Percentiles rank a stretch among this genome's conserved stretches.
phyloP scores from a whole-genome alignment of 202 grass and related monocot species.

The Zizania palustris region DNA sequence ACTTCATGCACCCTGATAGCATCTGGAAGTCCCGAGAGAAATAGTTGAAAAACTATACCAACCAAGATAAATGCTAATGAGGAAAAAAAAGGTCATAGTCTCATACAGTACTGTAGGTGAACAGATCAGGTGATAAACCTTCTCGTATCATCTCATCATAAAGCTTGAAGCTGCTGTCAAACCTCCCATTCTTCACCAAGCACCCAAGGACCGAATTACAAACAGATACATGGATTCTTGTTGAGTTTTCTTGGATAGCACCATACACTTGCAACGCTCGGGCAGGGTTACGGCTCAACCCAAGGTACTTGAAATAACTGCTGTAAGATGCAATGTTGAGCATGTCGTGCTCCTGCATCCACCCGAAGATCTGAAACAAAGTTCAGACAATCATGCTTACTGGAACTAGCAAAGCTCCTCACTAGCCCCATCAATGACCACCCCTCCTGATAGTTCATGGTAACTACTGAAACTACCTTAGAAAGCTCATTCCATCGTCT shows the following conservation, averaged over 20 bases:
- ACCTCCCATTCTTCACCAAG: constrained; percentile 76
- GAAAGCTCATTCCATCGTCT: constrained; percentile 67
- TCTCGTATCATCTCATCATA: constrained; percentile 82
- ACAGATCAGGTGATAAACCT: constrained; percentile 76
- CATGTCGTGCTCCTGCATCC: constrained; percentile 74
- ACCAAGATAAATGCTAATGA: neutral
- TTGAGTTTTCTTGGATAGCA: constrained; percentile 51
- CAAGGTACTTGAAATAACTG: constrained; percentile 90
- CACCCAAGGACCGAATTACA: constrained; percentile 94
- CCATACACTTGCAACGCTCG: constrained; percentile 66
- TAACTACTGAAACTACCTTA: constrained; percentile 54
- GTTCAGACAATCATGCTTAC: neutral
- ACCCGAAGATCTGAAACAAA: constrained; percentile 71
- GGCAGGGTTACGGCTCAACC: constrained; percentile 61
- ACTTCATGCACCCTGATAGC: constrained; percentile 79
- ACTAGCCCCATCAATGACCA: neutral
- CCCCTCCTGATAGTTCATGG: neutral
- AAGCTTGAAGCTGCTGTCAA: constrained; percentile 78
- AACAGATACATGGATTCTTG: constrained; percentile 64
- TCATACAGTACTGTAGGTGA: constrained; percentile 91
- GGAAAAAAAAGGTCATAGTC: constrained; percentile 33
- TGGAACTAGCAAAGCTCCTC: neutral
- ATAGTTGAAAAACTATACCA: constrained; percentile 15
- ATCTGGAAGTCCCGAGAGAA: constrained; percentile 57
- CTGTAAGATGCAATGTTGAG: constrained; percentile 80